Evolutionary conservation across 1,139 yeast species (phyloP).

Genomic region (Zygosaccharomyces sapae): DNA sequence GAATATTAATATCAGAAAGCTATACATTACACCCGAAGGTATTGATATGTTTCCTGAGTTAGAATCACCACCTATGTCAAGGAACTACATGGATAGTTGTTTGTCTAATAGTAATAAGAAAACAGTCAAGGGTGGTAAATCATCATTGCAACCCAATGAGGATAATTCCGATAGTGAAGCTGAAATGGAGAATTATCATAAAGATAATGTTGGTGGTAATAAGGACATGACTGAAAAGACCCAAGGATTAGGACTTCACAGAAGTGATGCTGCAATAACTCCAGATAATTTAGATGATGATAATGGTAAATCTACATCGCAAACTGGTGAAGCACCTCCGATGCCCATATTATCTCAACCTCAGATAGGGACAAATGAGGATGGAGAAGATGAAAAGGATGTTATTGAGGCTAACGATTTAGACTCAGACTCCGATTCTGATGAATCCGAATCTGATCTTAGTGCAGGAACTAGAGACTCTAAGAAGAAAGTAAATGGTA

Average conservation of each 20-base stretch:
- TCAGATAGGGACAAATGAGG: too few relatives aligned
- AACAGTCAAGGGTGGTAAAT: conserved; percentile 11
- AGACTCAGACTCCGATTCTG: conserved; percentile 10
- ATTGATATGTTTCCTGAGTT: conserved; percentile 22
- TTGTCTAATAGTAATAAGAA: conserved; percentile 12
- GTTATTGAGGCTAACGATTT: conserved; percentile 6
- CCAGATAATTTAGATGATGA: neutral
- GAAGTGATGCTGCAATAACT: neutral
- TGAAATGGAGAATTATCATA: conserved; percentile 3
- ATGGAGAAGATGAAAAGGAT: neutral
- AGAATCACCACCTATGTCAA: conserved; percentile 35
- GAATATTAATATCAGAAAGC: conserved; percentile 17
- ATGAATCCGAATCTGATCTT: conserved; percentile 1
- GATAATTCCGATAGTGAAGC: neutral
- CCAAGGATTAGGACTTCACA: neutral
- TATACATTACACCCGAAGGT: conserved; percentile 28
- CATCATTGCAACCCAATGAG: conserved; percentile 1
- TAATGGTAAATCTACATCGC: neutral
- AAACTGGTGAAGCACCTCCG: neutral
- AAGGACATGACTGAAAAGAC: neutral
- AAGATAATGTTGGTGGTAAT: neutral
- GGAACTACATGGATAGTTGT: conserved; percentile 26
- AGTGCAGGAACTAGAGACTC: conserved; percentile 7
- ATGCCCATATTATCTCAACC: neutral
- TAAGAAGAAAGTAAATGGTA: conserved; percentile 13